Evolutionary conservation across 768 basidiomycete genomes (phyloP), one percentile per base, ranked within the genome.

Genomic region (Roridomyces roridus): DNA sequence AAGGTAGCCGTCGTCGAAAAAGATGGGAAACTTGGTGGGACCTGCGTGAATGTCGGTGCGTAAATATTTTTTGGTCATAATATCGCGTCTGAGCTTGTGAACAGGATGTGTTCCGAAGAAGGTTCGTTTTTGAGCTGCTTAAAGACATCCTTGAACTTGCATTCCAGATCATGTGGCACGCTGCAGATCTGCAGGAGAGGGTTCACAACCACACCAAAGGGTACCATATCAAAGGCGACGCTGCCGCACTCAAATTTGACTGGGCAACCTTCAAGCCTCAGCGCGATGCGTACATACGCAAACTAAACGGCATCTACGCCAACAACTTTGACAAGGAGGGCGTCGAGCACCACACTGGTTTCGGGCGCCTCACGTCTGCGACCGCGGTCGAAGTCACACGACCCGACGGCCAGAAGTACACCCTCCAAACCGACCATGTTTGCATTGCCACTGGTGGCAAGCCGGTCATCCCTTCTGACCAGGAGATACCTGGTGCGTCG

Each of bases 41-140:
- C 96, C 34, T 99, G 97, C 69, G 97, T 99, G 57, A 98, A 98
- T 72, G 96, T 99, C 57, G 96, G 94, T 91, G 64, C 62, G 91
- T 80, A 31, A n/a, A 23, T 29, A 12, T 15, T 25, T 20, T 43
- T 37, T n/a, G 10, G 15, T 34, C 31, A 34, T 24, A 24, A 8
- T 12, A 31, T 20, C 9, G 7, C 21, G 24, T 55, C 49, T 60
- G 15, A 62, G 23, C 31, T 11, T 52, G 55, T 26, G 8, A n/a
- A 56, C 7, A 92, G 94, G 94, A 66, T 98, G 96, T 76, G 94
- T 99, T 6, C 97, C 97, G 15, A 99, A 99, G 78, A 99, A 97
- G 80, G 94, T 86, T 46, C 44, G 76, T 64, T 45, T 41, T 34
- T 28, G 15, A 28, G 11, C 39, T 24, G 17, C 29, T 23, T 29